These are phyloP conservation scores for Pestalotiopsis sp. DNA, from an alignment of 2,329 filamentous ascomycete species.

Conservation along the genomic window DNA sequence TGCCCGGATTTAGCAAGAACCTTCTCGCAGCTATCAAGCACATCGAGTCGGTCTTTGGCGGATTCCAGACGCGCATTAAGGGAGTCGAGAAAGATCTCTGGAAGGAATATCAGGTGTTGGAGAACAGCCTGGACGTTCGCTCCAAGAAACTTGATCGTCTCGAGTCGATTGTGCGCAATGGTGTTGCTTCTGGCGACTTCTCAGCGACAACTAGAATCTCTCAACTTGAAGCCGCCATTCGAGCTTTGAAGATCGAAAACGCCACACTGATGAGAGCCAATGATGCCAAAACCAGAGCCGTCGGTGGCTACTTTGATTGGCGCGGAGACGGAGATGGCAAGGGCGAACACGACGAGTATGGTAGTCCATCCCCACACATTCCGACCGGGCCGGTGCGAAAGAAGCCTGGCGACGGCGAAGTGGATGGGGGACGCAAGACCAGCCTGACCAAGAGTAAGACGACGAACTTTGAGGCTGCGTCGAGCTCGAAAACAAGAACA, in stretches of 20 bases:
- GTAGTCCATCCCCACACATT: slow-evolving; percentile 56
- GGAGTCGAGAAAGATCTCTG: slow-evolving; percentile 86
- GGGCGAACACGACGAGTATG: slow-evolving; percentile 36
- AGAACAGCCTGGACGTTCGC: slow-evolving; percentile 77
- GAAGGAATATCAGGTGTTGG: slow-evolving; percentile 86
- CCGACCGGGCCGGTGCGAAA: slow-evolving; percentile 50
- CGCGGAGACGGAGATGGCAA: slow-evolving; percentile 42
- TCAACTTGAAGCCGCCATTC: slow-evolving; percentile 63
- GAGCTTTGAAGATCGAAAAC: slow-evolving; percentile 66
- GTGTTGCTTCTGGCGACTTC: slow-evolving; percentile 52
- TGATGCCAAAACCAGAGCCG: slow-evolving; percentile 54
- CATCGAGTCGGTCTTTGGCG: slow-evolving; percentile 77
- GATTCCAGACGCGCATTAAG: slow-evolving; percentile 80
- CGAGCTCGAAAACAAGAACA: slow-evolving; percentile 23
- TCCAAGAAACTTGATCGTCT: slow-evolving; percentile 86
- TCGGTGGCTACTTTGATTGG: slow-evolving; percentile 26
- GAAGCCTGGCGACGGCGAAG: not conserved
- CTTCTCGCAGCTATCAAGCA: slow-evolving; percentile 84
- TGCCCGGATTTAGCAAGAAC: slow-evolving; percentile 89
- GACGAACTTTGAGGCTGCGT: slow-evolving; percentile 32
- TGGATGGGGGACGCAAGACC: slow-evolving; percentile 20
- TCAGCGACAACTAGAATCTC: slow-evolving; percentile 48
- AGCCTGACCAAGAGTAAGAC: slow-evolving; percentile 39
- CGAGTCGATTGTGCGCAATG: slow-evolving; percentile 76
- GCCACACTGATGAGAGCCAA: slow-evolving; percentile 69